Evolutionary conservation across 2,329 filamentous ascomycete species (phyloP).

Genomic region (Trichoderma sp.): DNA sequence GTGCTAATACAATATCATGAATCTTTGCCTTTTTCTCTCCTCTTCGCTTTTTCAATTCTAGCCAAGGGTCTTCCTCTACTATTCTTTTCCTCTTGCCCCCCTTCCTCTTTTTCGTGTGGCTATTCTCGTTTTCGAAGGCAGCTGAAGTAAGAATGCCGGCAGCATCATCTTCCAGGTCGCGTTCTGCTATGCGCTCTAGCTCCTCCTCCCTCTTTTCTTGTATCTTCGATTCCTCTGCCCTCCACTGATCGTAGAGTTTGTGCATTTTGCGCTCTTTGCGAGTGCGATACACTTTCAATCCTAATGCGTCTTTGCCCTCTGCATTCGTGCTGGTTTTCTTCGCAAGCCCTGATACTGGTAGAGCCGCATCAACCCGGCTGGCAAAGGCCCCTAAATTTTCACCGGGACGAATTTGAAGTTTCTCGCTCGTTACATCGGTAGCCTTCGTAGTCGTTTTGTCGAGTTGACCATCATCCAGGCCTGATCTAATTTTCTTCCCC

Average conservation of each 20-base stretch:
- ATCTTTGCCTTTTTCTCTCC: slow-evolving; percentile 53
- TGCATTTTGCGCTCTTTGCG: slow-evolving; percentile 83
- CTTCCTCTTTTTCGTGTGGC: slow-evolving; percentile 31
- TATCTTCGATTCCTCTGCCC: slow-evolving; percentile 62
- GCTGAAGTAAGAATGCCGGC: slow-evolving; percentile 42
- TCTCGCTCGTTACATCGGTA: slow-evolving; percentile 31
- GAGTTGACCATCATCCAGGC: slow-evolving; percentile 66
- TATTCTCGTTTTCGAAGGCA: slow-evolving; percentile 44
- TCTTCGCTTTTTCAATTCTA: slow-evolving; percentile 65
- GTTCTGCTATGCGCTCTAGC: slow-evolving; percentile 61
- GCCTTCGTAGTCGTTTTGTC: slow-evolving; percentile 25
- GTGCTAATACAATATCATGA: slow-evolving; percentile 67
- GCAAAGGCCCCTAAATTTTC: slow-evolving; percentile 81
- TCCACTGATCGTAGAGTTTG: slow-evolving; percentile 76
- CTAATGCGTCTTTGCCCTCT: slow-evolving; percentile 60
- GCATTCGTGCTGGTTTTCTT: slow-evolving; percentile 54
- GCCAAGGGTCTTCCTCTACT: slow-evolving; percentile 75
- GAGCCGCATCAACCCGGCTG: slow-evolving; percentile 76
- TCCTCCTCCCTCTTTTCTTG: slow-evolving; percentile 65
- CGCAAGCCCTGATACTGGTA: slow-evolving; percentile 72
- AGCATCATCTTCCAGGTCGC: slow-evolving; percentile 59
- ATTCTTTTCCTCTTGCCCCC: slow-evolving; percentile 40
- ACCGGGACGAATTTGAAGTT: slow-evolving; percentile 74
- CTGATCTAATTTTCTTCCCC: slow-evolving; percentile 58
- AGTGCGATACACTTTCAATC: slow-evolving; percentile 68